Evolutionary conservation across 2,329 filamentous ascomycete genomes (phyloP).

Genomic region (Fusarium paranaense): DNA sequence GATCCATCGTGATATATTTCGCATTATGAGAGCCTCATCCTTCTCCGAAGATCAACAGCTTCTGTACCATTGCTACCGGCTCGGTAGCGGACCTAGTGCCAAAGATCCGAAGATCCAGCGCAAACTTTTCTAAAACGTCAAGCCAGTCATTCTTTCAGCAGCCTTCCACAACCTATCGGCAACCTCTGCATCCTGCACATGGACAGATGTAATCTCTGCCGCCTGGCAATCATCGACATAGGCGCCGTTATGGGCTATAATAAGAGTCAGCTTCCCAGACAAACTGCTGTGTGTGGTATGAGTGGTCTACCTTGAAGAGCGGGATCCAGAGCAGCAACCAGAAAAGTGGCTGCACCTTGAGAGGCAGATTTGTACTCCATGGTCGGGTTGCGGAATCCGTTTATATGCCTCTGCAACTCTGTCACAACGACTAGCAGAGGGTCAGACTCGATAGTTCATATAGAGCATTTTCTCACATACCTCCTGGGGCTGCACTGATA

Average conservation of each 20-base stretch:
- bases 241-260: not conserved
- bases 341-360: not conserved
- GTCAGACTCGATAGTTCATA: not conserved
- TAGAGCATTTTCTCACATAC: not conserved
- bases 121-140: not conserved
- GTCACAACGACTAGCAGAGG: not conserved
- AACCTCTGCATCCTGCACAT: not conserved
- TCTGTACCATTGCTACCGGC: not conserved
- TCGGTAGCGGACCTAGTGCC: not conserved
- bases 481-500: not conserved
- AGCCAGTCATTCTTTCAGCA: not conserved
- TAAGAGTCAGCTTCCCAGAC: not conserved
- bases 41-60: not conserved
- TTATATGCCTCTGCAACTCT: not conserved
- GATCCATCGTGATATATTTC: not conserved
- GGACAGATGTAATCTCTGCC: not conserved
- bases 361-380: not conserved
- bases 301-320: not conserved
- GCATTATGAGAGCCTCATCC: not conserved
- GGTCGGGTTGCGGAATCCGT: not conserved
- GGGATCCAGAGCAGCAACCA: not conserved
- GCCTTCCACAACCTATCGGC: not conserved
- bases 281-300: too few species aligned
- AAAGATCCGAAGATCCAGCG: not conserved
- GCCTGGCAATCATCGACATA: not conserved